Base-by-base conservation (phyloP, 2,329 filamentous ascomycete genomes). In the Epichloe hybrida region DNA sequence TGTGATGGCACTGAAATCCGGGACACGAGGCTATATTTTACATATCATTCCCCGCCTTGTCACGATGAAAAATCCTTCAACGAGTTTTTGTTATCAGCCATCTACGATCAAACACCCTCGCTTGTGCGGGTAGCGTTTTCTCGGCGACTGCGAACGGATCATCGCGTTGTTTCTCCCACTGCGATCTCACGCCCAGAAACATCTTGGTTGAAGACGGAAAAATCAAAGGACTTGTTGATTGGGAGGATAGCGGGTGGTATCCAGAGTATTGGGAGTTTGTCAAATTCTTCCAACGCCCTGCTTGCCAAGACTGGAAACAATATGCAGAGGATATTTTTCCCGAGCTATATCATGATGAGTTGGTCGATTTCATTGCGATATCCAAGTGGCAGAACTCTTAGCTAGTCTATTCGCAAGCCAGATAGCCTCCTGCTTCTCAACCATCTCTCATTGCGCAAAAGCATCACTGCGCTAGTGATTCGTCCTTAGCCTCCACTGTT, bases 221-320 rank as follows among this genome's bases (percentile, higher is more conserved):
- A 7, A 61, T 73, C 15, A 61, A 62, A 41, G 72, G 65, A 3
- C 64, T 75, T 23, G 51, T 75, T 23, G 73, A 74, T 55, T 75
- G 72, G 72, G 72, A 75, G 55, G 62, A 65, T 34, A 62, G 68
- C 21, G 71, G 71, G 1, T 75, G 69, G 70, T 74, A 70, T 56
- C 71, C 70, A 2, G 59, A 63, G n/a, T 69, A 67, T 48, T 74
- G 64, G 64, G 65, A 67, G 42, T 66, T 66, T 46, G 57, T 63
- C 43, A 64, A 65, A 35, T 64, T 66, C 52, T 64, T 62, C 31
- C 53, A 60, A 27, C 56, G 58, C 46, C n/a, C 45, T 46, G 47
- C 31, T 11, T 51, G 56, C 4, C 44, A 49, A 9, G 57, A 57
- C 17, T 63, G 59, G 62, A 52, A 53, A 17, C 9, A 50, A 2